phyloP scores from a whole-genome alignment of 441 rosid genomes.

The Gossypium trilobum region DNA sequence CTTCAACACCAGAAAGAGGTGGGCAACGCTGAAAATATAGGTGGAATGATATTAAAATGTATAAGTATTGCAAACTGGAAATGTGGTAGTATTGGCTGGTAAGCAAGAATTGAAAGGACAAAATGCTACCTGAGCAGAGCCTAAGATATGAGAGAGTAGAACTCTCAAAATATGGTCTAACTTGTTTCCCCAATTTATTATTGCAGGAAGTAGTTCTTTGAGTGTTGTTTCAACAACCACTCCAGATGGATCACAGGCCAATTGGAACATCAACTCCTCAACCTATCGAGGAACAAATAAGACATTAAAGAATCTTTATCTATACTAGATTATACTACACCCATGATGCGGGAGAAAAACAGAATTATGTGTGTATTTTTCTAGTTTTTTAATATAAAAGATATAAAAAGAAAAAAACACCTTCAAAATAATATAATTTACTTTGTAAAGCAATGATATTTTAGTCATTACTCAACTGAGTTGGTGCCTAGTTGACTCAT shows the following conservation, averaged over 20 bases:
- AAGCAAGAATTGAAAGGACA: not conserved
- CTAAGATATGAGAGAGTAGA: constrained; percentile 62
- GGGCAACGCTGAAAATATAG: constrained; percentile 64
- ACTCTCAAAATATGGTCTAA: constrained; percentile 71
- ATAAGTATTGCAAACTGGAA: constrained; percentile 6
- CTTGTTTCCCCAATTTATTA: constrained; percentile 80
- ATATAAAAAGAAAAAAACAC: too few species aligned
- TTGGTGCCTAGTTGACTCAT: too few species aligned
- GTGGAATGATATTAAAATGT: constrained; percentile 9
- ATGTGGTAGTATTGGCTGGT: not conserved
- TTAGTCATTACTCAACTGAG: too few species aligned
- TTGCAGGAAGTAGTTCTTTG: constrained; percentile 75
- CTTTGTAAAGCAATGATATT: too few species aligned
- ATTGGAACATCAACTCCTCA: constrained; percentile 88
- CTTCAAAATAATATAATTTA: too few species aligned
- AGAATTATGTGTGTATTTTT: too few species aligned
- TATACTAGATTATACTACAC: not conserved
- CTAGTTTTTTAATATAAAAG: too few species aligned
- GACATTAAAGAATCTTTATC: constrained; percentile 21
- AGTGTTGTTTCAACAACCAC: constrained; percentile 86
- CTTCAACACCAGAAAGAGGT: constrained; percentile 93
- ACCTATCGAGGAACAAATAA: constrained; percentile 52
- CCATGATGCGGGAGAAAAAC: too few species aligned
- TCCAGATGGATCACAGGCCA: constrained; percentile 84
- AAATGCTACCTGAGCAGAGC: constrained; percentile 67